Conservation (phyloP, 441 rosid genomes). For the Pelargonium cotyledonis region DNA sequence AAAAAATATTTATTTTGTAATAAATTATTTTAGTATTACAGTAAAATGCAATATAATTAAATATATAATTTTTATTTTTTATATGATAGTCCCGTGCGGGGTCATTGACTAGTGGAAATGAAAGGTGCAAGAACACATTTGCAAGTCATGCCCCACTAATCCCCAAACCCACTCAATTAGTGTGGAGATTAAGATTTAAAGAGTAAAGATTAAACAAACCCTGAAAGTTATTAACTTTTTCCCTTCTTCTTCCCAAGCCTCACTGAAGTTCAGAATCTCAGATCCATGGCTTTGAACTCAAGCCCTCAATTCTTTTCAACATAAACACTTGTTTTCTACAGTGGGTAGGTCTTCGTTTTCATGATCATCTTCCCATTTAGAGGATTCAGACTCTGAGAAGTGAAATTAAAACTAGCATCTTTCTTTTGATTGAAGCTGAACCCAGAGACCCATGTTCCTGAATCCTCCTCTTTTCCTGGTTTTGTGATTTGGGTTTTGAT, state of each 20-base stretch:
- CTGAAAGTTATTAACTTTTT: too few species aligned
- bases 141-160: too few species aligned
- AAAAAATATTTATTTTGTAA: too few species aligned
- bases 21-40: too few species aligned
- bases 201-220: too few species aligned
- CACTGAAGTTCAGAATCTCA: background rate
- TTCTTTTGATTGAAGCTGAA: background rate
- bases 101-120: too few species aligned
- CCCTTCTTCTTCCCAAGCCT: background rate
- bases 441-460: background rate
- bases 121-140: too few species aligned
- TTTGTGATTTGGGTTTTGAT: conserved; percentile 1
- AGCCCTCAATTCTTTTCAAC: background rate
- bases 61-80: too few species aligned
- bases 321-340: conserved; percentile 3
- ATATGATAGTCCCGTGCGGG: too few species aligned
- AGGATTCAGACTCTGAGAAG: background rate
- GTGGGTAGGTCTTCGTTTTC: conserved; percentile 5
- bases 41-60: too few species aligned
- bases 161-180: too few species aligned
- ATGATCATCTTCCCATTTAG: background rate
- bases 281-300: conserved; percentile 23
- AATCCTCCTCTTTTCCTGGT: background rate
- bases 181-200: too few species aligned
- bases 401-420: background rate